A percentile compares a stretch with the other conserved stretches of the same genome.
Evolutionary conservation across 1,284 basidiomycete genomes (phyloP).

Genomic region (Cystobasidium slooffiae): DNA sequence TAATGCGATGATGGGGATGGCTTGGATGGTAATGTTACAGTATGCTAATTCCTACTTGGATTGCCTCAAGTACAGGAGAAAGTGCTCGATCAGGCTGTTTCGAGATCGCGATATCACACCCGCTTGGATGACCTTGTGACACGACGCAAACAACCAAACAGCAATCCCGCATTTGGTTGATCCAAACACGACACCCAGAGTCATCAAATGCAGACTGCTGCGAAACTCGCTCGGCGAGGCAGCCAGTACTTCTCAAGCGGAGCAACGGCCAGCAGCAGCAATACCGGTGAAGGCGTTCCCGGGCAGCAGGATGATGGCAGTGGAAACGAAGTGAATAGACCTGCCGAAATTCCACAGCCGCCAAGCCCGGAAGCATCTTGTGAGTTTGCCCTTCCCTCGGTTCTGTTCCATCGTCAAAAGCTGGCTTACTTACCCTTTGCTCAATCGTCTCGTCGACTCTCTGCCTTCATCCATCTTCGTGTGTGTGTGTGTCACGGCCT

Average conservation of each 20-base stretch:
- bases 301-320: not conserved
- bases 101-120: too few species aligned
- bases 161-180: not conserved
- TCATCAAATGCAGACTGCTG: slow-evolving; percentile 34
- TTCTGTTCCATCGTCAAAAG: not conserved
- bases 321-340: not conserved
- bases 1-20: not conserved
- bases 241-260: slow-evolving; percentile 22
- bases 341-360: slow-evolving; percentile 4
- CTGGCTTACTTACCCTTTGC: not conserved
- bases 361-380: slow-evolving; percentile 5
- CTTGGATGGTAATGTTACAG: not conserved
- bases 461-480: not conserved
- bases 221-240: slow-evolving; percentile 25
- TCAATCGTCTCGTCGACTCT: not conserved
- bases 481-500: slow-evolving; percentile 13
- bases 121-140: not conserved
- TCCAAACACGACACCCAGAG: not conserved
- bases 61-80: too few species aligned
- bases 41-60: not conserved
- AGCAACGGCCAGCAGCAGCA: not conserved
- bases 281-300: not conserved
- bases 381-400: slow-evolving; percentile 9
- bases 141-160: not conserved
- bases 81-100: too few species aligned